phyloP scores from a whole-genome alignment of 139 green algal species.

The Trebouxia sp. region DNA sequence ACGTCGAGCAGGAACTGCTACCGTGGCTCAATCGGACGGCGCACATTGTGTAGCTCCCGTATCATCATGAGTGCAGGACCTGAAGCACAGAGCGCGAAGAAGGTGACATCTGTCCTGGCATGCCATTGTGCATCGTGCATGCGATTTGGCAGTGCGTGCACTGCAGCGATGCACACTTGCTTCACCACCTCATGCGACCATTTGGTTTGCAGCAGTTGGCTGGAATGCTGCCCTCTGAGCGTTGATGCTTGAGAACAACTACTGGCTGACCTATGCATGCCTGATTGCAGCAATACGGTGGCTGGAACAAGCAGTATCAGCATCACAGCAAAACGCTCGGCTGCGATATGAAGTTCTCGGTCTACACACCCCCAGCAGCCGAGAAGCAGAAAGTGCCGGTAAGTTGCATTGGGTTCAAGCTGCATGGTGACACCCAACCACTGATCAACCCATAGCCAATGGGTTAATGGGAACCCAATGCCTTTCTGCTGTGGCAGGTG shows the following conservation, averaged over 20 bases:
- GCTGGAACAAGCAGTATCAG: slow-evolving; percentile 72
- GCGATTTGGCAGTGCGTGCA: background rate
- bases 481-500: slow-evolving; percentile 53
- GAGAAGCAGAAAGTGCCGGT: slow-evolving; percentile 51
- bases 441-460: too few species aligned
- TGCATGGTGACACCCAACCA: too few species aligned
- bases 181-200: too few species aligned
- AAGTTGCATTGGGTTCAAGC: background rate
- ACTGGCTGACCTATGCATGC: background rate
- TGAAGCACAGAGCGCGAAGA: background rate
- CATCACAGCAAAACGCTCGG: slow-evolving; percentile 61
- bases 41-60: background rate
- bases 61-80: background rate
- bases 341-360: slow-evolving; percentile 84
- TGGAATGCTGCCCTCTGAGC: too few species aligned
- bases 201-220: too few species aligned
- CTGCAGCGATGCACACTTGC: too few species aligned
- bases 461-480: background rate
- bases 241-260: background rate
- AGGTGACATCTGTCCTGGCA: background rate
- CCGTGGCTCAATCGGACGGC: background rate
- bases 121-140: background rate
- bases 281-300: slow-evolving; percentile 57
- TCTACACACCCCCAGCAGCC: slow-evolving; percentile 57
- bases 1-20: background rate